phyloP scores from a whole-genome alignment of 179 eudicot species.

The Corrigiola litoralis region DNA sequence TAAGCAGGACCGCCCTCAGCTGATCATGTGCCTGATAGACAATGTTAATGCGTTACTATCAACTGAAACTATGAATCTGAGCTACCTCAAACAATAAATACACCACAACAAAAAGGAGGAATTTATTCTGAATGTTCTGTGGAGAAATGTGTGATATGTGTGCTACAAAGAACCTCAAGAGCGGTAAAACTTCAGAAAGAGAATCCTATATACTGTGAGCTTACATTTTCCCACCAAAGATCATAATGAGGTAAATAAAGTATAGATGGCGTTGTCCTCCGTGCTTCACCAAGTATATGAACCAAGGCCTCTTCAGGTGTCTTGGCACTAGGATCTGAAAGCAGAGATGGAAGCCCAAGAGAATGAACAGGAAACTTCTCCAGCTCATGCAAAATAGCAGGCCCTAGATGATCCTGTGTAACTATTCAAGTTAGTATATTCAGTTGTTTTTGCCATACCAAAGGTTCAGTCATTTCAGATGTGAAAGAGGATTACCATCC shows the following conservation, averaged over 20 bases:
- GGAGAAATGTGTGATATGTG: background rate
- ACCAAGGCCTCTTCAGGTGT: constrained; percentile 99
- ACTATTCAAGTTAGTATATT: constrained; percentile 41
- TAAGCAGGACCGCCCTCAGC: constrained; percentile 79
- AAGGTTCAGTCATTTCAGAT: background rate
- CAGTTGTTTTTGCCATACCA: constrained; percentile 18
- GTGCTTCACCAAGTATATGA: constrained; percentile 94
- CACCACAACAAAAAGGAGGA: background rate
- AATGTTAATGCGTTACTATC: constrained; percentile 6
- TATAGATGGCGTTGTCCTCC: constrained; percentile 94
- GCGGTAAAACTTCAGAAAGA: background rate
- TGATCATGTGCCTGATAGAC: constrained; percentile 87
- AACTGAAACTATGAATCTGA: background rate
- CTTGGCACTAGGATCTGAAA: constrained; percentile 99
- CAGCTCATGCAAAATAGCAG: constrained; percentile 93
- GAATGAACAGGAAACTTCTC: constrained; percentile 99
- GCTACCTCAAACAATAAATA: background rate
- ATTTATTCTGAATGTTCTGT: background rate
- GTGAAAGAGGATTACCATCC: constrained; percentile 64
- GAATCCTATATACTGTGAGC: constrained; percentile 12
- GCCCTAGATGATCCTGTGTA: constrained; percentile 96
- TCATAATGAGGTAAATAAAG: constrained; percentile 83
- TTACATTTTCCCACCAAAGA: constrained; percentile 98
- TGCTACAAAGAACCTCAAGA: background rate
- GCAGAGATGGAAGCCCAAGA: constrained; percentile 93